These are phyloP conservation scores for Tripterygium wilfordii DNA, from an alignment of 177 flowering plant species.

Conservation along the genomic window DNA sequence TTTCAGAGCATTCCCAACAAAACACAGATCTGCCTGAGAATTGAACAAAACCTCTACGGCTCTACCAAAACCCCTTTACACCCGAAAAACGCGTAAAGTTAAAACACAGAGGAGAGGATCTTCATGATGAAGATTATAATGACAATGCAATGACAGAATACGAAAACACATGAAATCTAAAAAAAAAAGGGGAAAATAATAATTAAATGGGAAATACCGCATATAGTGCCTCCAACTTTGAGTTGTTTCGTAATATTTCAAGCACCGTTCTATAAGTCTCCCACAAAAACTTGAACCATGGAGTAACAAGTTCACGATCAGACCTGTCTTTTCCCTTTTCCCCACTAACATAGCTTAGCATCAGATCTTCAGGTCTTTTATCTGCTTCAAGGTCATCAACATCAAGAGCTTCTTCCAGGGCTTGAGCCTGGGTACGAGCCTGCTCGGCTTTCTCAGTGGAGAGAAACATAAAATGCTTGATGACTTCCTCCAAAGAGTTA, in stretches of 20 bases:
- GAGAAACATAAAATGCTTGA: conserved; percentile 91
- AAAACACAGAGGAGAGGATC: no score
- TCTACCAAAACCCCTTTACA: no score
- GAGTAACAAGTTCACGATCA: conserved; percentile 94
- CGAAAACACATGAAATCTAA: no score
- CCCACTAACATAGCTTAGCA: conserved; percentile 97
- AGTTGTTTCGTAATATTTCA: conserved; percentile 88
- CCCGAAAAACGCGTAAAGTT: no score
- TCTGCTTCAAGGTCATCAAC: conserved; percentile 97
- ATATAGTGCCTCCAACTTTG: conserved; percentile 85
- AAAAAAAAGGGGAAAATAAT: neutral
- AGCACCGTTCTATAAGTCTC: conserved; percentile 96
- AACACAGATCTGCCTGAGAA: no score
- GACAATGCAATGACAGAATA: no score
- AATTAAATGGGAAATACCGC: conserved; percentile 44
- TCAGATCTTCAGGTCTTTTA: conserved; percentile 89
- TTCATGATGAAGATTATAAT: no score
- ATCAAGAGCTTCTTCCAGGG: conserved; percentile 91
- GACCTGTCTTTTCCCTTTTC: conserved; percentile 97
- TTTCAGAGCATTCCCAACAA: no score
- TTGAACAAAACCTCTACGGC: no score
- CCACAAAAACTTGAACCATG: conserved; percentile 99
- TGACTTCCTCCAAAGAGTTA: conserved; percentile 87
- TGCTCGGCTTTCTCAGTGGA: conserved; percentile 90
- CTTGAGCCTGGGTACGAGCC: conserved; percentile 86